Evolutionary conservation across 345 rosid species (phyloP).

Genomic region (Rhodamnia rubescens): DNA sequence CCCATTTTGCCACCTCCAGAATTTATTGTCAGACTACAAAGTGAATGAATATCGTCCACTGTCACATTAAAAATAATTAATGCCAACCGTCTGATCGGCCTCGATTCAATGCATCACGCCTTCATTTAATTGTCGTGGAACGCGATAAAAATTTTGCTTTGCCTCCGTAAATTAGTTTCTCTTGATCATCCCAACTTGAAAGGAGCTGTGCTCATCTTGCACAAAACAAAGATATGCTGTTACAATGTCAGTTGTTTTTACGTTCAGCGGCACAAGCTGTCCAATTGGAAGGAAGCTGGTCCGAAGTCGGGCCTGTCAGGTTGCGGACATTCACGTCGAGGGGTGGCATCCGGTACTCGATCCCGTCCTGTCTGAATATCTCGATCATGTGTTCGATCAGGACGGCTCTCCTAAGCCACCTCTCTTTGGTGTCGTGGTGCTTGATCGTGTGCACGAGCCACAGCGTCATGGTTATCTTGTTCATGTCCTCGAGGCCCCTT

Average conservation of each 20-base stretch:
- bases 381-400: constrained; percentile 27
- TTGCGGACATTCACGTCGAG: constrained; percentile 27
- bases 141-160: not conserved
- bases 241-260: not conserved
- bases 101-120: not conserved
- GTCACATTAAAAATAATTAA: not conserved
- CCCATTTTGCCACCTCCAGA: no score
- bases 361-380: constrained; percentile 18
- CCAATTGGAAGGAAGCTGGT: constrained; percentile 26
- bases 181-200: not conserved
- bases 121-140: not conserved
- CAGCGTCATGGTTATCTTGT: constrained; percentile 20
- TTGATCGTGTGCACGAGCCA: constrained; percentile 15
- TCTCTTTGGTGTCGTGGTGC: constrained; percentile 16
- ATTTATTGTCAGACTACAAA: not conserved
- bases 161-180: not conserved
- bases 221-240: not conserved
- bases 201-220: not conserved
- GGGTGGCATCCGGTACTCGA: constrained; percentile 32
- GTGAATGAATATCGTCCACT: not conserved
- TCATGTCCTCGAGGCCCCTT: constrained; percentile 40
- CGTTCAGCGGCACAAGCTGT: not conserved
- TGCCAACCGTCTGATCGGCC: not conserved
- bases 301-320: constrained; percentile 6
- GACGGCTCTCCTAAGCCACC: constrained; percentile 14